These are phyloP conservation scores for Salvia hispanica DNA, from an alignment of 257 asterid genomes.

Conservation along the genomic window DNA sequence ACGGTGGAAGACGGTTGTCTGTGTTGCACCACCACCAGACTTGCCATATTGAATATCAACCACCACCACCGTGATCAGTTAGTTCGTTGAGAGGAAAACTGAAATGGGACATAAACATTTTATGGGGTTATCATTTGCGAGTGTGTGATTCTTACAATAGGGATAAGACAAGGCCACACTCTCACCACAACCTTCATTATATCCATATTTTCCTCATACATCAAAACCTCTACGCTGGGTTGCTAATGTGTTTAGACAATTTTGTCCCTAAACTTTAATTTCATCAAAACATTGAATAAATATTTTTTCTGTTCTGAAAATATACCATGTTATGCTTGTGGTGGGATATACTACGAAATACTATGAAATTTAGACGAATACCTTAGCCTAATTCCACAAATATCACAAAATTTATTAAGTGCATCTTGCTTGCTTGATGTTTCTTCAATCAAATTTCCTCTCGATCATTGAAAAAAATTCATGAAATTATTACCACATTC, in stretches of 20 bases:
- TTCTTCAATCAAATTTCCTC: no score
- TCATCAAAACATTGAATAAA: not conserved
- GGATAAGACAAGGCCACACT: slow-evolving; percentile 78
- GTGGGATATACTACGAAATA: no score
- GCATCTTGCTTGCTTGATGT: no score
- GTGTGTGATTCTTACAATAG: slow-evolving; percentile 60
- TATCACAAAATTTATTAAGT: no score
- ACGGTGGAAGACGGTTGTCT: slow-evolving; percentile 65
- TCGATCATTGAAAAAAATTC: no score
- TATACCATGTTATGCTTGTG: no score
- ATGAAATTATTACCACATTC: no score
- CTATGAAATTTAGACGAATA: no score
- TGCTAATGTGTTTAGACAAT: not conserved
- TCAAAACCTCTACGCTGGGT: no score
- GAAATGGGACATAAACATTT: slow-evolving; percentile 34
- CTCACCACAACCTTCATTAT: slow-evolving; percentile 47
- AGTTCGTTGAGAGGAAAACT: not conserved
- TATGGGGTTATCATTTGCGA: slow-evolving; percentile 32
- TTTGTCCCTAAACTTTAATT: slow-evolving; percentile 5
- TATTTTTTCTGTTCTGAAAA: no score
- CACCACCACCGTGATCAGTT: slow-evolving; percentile 9
- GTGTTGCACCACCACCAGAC: slow-evolving; percentile 69
- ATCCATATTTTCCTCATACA: slow-evolving; percentile 31
- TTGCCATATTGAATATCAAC: slow-evolving; percentile 50
- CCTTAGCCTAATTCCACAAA: no score